A percentile compares a stretch with the other conserved stretches of the same genome.
Evolutionary conservation across 2,329 filamentous ascomycete species (phyloP).

Genomic region (Hortaea sp.): DNA sequence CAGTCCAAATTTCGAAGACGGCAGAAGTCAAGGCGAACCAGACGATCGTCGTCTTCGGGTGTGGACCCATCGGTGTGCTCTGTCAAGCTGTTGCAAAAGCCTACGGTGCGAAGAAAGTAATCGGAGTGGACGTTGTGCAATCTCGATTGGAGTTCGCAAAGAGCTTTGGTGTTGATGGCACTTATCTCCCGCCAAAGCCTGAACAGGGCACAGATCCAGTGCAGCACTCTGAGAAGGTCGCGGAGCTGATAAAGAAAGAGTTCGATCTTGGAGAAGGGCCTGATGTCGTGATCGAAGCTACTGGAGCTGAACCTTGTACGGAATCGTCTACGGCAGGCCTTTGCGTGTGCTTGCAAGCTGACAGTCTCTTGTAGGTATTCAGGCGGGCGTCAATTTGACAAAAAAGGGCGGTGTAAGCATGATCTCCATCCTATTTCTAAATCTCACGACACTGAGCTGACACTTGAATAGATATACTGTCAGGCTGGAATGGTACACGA

Average conservation of each 20-base stretch:
- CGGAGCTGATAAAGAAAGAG: constrained; percentile 29
- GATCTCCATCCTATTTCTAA: no score
- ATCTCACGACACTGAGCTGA: no score
- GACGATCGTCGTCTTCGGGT: constrained; percentile 36
- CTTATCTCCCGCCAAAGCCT: constrained; percentile 30
- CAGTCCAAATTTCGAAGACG: constrained; percentile 35
- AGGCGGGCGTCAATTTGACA: constrained; percentile 35
- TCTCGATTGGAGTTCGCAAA: constrained; percentile 67
- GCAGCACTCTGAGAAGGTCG: constrained; percentile 30
- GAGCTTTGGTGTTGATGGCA: constrained; percentile 32
- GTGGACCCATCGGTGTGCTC: constrained; percentile 59
- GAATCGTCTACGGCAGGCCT: no score
- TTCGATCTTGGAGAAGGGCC: constrained; percentile 35
- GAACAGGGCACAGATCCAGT: constrained; percentile 24
- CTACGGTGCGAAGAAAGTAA: constrained; percentile 69
- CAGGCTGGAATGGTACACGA: no score
- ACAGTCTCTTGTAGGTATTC: constrained; percentile 22
- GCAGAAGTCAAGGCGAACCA: constrained; percentile 31
- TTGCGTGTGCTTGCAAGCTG: no score
- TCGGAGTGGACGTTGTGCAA: constrained; percentile 74
- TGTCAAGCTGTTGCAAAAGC: constrained; percentile 75
- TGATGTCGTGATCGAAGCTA: constrained; percentile 42
- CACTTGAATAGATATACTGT: no score
- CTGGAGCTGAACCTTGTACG: constrained; percentile 35
- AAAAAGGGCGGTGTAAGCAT: constrained; percentile 36